Evolutionary conservation across 345 rosid genomes (phyloP).

Genomic region (Eutrema heterophyllum): DNA sequence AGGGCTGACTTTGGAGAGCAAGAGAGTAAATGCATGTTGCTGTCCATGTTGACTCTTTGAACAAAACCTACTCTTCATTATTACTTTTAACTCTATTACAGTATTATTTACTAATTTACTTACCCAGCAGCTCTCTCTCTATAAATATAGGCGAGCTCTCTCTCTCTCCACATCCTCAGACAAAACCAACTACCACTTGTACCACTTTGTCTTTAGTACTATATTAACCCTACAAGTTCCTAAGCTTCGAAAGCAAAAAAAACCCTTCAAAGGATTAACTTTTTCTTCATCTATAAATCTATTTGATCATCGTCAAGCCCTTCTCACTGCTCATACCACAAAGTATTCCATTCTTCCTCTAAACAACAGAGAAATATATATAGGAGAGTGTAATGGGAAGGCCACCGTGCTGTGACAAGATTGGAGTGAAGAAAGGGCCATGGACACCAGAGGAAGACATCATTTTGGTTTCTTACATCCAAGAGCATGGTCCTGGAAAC

Average conservation of each 20-base stretch:
- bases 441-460: slow-evolving; percentile 99
- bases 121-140: slow-evolving; percentile 21
- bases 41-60: slow-evolving; percentile 59
- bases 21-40: slow-evolving; percentile 60
- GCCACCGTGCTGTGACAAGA: slow-evolving; percentile 93
- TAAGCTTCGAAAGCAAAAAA: neutral
- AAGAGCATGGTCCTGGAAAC: slow-evolving; percentile 96
- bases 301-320: slow-evolving; percentile 3
- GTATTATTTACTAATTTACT: slow-evolving; percentile 23
- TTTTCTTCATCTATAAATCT: slow-evolving; percentile 1
- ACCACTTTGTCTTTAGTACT: slow-evolving; percentile 8
- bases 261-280: neutral
- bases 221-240: neutral
- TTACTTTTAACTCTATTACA: slow-evolving; percentile 20
- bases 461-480: slow-evolving; percentile 81
- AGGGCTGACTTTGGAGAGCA: slow-evolving; percentile 57
- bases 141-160: slow-evolving; percentile 21
- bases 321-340: slow-evolving; percentile 9
- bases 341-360: neutral
- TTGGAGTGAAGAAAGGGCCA: slow-evolving; percentile 91
- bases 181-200: slow-evolving; percentile 21
- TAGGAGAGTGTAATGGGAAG: slow-evolving; percentile 51
- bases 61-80: slow-evolving; percentile 27
- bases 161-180: slow-evolving; percentile 20
- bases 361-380: neutral